phyloP scores from a whole-genome alignment of 495 filamentous ascomycete genomes.

The Aspergillus ostianus region DNA sequence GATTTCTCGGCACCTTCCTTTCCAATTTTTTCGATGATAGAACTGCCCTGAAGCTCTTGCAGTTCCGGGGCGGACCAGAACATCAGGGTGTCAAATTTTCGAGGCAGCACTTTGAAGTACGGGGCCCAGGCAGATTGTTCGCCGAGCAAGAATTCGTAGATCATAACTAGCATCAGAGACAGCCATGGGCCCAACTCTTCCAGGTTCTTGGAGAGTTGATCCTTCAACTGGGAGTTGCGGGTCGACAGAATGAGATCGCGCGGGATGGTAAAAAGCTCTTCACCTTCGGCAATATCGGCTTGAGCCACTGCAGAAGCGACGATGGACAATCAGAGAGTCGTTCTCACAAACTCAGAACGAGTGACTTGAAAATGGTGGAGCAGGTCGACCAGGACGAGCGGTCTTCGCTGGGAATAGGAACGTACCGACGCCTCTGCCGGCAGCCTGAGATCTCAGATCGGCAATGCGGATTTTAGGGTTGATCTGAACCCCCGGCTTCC shows the following conservation, averaged over 20 bases:
- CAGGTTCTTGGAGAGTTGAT: conserved; percentile 43
- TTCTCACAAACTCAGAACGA: conserved; percentile 2
- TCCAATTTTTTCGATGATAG: conserved; percentile 75
- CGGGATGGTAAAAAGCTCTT: conserved; percentile 65
- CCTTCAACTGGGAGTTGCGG: conserved; percentile 48
- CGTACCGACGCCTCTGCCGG: conserved; percentile 63
- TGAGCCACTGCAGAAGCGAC: conserved; percentile 48
- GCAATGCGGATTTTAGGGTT: conserved; percentile 54
- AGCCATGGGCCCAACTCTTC: conserved; percentile 53
- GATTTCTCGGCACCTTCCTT: conserved; percentile 66
- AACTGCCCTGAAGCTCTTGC: conserved; percentile 70
- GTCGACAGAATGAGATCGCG: conserved; percentile 53
- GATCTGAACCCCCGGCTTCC: conserved; percentile 48
- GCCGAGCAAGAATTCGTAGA: conserved; percentile 69
- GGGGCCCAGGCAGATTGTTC: conserved; percentile 67
- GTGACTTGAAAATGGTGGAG: conserved; percentile 11
- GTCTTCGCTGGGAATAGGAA: conserved; percentile 20
- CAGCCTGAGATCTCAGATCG: conserved; percentile 50
- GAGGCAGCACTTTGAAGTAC: conserved; percentile 79
- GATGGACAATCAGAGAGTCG: conserved; percentile 23
- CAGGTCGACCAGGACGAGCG: conserved; percentile 20
- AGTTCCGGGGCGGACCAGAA: conserved; percentile 81
- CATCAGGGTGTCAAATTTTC: conserved; percentile 82
- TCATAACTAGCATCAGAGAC: conserved; percentile 73
- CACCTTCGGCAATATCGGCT: conserved; percentile 56